phyloP scores from a whole-genome alignment of 1,284 basidiomycete species.

The Ganoderma lucidum region DNA sequence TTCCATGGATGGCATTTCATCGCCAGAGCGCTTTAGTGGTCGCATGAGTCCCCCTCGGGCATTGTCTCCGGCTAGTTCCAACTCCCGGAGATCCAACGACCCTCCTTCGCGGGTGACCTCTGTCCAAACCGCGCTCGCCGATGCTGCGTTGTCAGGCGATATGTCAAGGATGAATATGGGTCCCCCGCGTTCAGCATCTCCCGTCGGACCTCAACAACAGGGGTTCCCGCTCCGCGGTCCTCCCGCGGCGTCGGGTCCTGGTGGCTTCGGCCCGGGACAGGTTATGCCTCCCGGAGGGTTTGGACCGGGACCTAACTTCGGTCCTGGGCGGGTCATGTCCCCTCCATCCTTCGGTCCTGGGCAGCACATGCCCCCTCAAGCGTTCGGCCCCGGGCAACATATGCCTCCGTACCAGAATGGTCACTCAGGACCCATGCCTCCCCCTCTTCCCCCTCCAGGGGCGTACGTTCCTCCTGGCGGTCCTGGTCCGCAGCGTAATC shows the following conservation, averaged over 20 bases:
- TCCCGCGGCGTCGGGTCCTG: conserved; percentile 26
- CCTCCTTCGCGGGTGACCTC: conserved; percentile 35
- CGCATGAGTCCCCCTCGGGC: conserved; percentile 37
- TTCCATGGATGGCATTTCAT: conserved; percentile 24
- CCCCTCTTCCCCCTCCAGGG: conserved; percentile 22
- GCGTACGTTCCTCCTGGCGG: conserved; percentile 21
- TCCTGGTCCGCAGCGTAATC: conserved; percentile 22
- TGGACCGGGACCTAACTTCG: conserved; percentile 36
- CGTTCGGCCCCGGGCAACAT: conserved; percentile 33
- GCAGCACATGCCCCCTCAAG: conserved; percentile 34
- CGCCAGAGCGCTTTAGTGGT: conserved; percentile 28
- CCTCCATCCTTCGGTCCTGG: conserved; percentile 37
- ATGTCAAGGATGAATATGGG: conserved; percentile 42
- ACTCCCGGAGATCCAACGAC: conserved; percentile 28
- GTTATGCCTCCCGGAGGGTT: conserved; percentile 37
- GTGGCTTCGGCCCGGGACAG: conserved; percentile 37
- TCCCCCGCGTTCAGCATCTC: conserved; percentile 30
- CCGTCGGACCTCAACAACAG: conserved; percentile 30
- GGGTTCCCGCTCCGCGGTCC: conserved; percentile 35
- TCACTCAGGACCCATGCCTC: conserved; percentile 42
- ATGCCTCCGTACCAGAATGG: conserved; percentile 36
- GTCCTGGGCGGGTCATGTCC: conserved; percentile 41
- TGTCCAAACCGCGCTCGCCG: conserved; percentile 27
- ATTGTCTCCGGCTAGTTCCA: conserved; percentile 34
- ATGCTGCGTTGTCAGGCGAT: conserved; percentile 35